Evolutionary conservation across 2,329 filamentous ascomycete genomes (phyloP).

Genomic region (Apiospora hydei): DNA sequence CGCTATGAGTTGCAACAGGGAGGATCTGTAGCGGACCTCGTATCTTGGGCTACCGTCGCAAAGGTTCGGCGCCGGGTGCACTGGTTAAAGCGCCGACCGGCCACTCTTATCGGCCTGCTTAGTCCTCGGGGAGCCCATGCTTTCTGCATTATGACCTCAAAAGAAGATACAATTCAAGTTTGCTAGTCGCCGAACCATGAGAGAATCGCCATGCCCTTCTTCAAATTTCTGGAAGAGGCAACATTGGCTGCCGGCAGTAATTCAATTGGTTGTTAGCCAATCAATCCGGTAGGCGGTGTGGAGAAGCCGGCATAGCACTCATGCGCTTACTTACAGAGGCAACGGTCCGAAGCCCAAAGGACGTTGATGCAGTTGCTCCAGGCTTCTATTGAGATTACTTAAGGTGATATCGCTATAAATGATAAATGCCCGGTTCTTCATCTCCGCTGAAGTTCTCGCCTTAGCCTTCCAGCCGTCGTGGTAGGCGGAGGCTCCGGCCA

Average conservation of each 20-base stretch:
- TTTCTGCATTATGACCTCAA: constrained; percentile 38
- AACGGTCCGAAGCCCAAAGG: not conserved
- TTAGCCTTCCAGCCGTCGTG: constrained; percentile 68
- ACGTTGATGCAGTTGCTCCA: not conserved
- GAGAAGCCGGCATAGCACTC: not conserved
- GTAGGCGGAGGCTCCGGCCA: constrained; percentile 77
- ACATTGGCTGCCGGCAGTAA: constrained; percentile 17
- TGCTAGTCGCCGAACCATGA: not conserved
- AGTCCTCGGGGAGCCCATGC: constrained; percentile 41
- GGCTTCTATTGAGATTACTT: not conserved
- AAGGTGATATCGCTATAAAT: not conserved
- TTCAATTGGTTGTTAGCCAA: not conserved
- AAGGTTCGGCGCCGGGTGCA: constrained; percentile 34
- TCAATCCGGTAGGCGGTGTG: constrained; percentile 8
- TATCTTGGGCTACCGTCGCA: constrained; percentile 42
- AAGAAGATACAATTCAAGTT: not conserved
- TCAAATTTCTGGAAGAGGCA: constrained; percentile 22
- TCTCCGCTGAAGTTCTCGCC: constrained; percentile 65
- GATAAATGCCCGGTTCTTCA: constrained; percentile 32
- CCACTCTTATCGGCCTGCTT: constrained; percentile 34
- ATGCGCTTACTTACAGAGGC: not conserved
- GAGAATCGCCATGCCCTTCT: not conserved
- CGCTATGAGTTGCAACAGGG: not conserved
- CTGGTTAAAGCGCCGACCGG: constrained; percentile 30
- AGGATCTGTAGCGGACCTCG: constrained; percentile 37